Evolutionary conservation across 1,139 yeast species (phyloP).

Genomic region (Candida pseudoviswanathii): DNA sequence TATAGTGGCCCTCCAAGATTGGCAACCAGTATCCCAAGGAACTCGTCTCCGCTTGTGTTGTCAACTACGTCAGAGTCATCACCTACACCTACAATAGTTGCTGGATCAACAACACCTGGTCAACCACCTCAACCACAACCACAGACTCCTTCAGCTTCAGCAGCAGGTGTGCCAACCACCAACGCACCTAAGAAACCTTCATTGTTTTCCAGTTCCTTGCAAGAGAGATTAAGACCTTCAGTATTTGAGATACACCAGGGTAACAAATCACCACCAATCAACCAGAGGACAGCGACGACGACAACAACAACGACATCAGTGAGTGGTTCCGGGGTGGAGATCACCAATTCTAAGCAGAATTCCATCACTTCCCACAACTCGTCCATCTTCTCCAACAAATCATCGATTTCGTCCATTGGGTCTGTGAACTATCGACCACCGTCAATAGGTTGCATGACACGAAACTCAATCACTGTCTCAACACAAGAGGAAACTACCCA

Average conservation of each 20-base stretch:
- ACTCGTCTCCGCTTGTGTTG: not conserved
- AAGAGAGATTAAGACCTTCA: slow-evolving; percentile 45
- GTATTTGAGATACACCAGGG: slow-evolving; percentile 39
- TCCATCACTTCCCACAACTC: slow-evolving; percentile 36
- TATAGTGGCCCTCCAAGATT: slow-evolving; percentile 1
- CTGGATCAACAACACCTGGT: slow-evolving; percentile 6
- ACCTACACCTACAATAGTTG: slow-evolving; percentile 5
- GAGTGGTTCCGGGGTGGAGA: not conserved
- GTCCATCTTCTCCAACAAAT: slow-evolving; percentile 35
- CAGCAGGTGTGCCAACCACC: not conserved
- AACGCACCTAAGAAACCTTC: slow-evolving; percentile 21
- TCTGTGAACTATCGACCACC: not conserved
- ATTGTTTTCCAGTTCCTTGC: slow-evolving; percentile 22
- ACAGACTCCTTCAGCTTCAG: not conserved
- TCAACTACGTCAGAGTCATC: slow-evolving; percentile 2
- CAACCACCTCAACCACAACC: slow-evolving; percentile 12
- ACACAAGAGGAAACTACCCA: slow-evolving; percentile 9
- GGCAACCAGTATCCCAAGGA: not conserved
- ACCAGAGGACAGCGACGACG: not conserved
- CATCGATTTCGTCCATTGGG: slow-evolving; percentile 31
- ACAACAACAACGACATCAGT: not conserved
- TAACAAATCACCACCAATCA: not conserved
- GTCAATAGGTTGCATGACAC: slow-evolving; percentile 11
- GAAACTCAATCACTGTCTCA: slow-evolving; percentile 8
- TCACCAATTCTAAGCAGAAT: slow-evolving; percentile 13